A percentile compares a stretch with the other conserved stretches of the same genome.
phyloP scores from a whole-genome alignment of 345 rosid genomes.

The Luvunga scandens region DNA sequence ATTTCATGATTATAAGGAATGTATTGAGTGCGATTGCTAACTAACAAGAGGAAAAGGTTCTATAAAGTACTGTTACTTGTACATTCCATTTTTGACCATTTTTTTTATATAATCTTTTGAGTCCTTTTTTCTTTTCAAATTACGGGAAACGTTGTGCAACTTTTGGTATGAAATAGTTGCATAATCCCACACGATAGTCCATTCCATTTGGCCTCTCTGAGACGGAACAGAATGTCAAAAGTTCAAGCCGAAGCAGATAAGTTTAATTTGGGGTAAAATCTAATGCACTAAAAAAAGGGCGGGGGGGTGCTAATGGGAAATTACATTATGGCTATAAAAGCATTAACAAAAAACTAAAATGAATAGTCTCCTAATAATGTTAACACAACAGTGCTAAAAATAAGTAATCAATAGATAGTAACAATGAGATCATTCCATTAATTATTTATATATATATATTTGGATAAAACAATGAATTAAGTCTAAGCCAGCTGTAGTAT shows the following conservation, averaged over 20 bases:
- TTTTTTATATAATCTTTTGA: too few relatives aligned
- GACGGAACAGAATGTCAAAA: too few relatives aligned
- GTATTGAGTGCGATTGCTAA: background rate
- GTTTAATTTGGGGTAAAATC: background rate
- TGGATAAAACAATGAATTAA: background rate
- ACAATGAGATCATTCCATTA: background rate
- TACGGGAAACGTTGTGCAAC: too few relatives aligned
- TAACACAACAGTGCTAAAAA: too few relatives aligned
- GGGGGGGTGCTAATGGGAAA: background rate
- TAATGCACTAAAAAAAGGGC: background rate
- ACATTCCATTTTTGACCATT: too few relatives aligned
- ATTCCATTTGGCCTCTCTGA: too few relatives aligned
- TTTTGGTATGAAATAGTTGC: too few relatives aligned
- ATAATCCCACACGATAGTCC: too few relatives aligned
- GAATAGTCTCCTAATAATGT: background rate
- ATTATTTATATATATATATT: background rate
- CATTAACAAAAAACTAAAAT: background rate
- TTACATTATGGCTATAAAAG: background rate
- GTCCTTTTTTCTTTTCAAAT: too few relatives aligned
- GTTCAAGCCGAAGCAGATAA: too few relatives aligned
- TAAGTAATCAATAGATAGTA: too few relatives aligned
- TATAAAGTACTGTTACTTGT: conserved; percentile 1
- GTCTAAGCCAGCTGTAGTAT: conserved; percentile 12
- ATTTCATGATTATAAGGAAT: background rate
- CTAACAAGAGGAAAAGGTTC: background rate